These are phyloP conservation scores for Candida tallmaniae DNA, from an alignment of 805 yeast genomes.

Conservation along the genomic window DNA sequence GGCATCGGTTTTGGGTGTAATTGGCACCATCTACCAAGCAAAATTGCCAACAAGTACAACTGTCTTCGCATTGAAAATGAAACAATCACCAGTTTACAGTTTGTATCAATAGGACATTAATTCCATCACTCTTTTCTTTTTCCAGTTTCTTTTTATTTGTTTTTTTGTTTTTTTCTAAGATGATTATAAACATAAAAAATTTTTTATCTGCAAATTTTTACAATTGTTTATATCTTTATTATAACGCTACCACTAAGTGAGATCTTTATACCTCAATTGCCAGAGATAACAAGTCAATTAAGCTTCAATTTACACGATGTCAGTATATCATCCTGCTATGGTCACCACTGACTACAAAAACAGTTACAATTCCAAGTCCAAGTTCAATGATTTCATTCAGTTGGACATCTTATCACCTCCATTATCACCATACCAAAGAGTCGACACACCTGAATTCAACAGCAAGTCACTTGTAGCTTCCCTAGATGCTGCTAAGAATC, in stretches of 20 bases:
- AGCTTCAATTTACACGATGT: conserved; percentile 14
- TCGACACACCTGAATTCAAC: not conserved
- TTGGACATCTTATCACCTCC: conserved; percentile 43
- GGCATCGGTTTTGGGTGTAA: too few relatives aligned
- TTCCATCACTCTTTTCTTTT: not conserved
- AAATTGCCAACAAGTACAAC: too few relatives aligned
- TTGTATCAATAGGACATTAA: too few relatives aligned
- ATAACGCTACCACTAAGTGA: too few relatives aligned
- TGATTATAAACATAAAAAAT: conserved; percentile 4
- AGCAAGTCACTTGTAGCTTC: not conserved
- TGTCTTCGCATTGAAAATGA: too few relatives aligned
- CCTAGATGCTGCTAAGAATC: not conserved
- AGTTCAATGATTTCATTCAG: conserved; percentile 7
- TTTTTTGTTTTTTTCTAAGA: not conserved
- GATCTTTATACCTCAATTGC: too few relatives aligned
- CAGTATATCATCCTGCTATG: conserved; percentile 30
- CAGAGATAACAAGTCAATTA: not conserved
- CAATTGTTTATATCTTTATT: too few relatives aligned
- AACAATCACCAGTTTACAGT: too few relatives aligned
- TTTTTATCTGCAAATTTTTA: too few relatives aligned
- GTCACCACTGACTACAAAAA: conserved; percentile 35
- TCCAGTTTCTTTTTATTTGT: not conserved
- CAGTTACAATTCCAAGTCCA: conserved; percentile 14
- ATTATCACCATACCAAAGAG: conserved; percentile 37
- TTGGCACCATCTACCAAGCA: too few relatives aligned